Base-by-base conservation (phyloP, 129 eudicot genomes). In the Pulicaria dysenterica region DNA sequence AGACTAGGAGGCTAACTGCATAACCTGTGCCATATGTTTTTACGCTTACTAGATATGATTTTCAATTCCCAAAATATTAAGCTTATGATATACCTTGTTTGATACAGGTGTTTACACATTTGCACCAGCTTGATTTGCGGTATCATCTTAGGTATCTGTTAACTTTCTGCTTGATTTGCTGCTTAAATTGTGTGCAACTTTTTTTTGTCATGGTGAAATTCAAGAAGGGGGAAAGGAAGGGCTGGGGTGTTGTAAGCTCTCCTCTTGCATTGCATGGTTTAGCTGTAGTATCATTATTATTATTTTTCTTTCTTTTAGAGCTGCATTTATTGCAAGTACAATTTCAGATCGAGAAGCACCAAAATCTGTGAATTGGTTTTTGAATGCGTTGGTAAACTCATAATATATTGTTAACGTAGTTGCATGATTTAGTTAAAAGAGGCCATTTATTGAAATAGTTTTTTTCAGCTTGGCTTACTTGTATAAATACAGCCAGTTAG, bases 111-210 rank as follows among this genome's bases (percentile, higher is more conserved):
- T 94, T 94, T 55, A 67, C 88, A 38, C 98, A 94, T 86, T 80
- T 94, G 80, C 98, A 94, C 79, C 96, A 94, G 69, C 98, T 94
- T 66, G 96, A 94, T 82, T 85, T 94, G 24, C 83, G 62, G 19
- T 94, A 87, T 81, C 98, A 94, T 75, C 95, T 94, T 34, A 94
- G 96, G 98, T 94, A 60, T 31, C 46, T 62, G 17, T 8, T 19
- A 69, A 58, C 53, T 49, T 74, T 44, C 19, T 53, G 55, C 16
- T 69, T 51, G 73, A 51, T 3, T 53, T 16, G 57, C 3, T 24
- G 31, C 16, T 37, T 34, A 34, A 42, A 54, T 19, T 73, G 78
- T 36, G 9, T 62, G 31, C 47, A 41, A 39, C 8, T 49, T 47
- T 39, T 39, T 48, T 24, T 24, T 24, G 2, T 2, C 1, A 24